Conservation (phyloP, 148 eudicot species). For the Vaccinium darrowii region DNA sequence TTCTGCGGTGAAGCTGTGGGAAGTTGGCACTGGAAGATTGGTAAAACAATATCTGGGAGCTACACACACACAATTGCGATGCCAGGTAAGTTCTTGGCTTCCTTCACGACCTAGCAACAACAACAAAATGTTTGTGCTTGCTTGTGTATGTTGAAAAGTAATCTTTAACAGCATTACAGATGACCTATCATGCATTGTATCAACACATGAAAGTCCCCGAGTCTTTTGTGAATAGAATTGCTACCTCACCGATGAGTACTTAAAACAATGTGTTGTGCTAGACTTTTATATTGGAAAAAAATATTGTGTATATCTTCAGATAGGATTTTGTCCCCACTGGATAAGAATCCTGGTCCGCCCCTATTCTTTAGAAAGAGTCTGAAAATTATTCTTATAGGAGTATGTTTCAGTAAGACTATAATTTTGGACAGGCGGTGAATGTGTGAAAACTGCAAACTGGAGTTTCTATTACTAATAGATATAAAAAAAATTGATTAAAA, state of each 20-base stretch:
- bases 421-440: not conserved
- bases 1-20: constrained; percentile 83
- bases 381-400: not conserved
- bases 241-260: not conserved
- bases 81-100: constrained; percentile 50
- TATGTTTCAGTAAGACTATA: not conserved
- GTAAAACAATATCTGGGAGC: constrained; percentile 89
- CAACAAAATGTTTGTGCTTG: not conserved
- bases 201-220: not conserved
- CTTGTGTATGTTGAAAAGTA: not conserved
- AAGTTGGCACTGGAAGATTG: constrained; percentile 87
- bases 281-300: not conserved
- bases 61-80: constrained; percentile 60
- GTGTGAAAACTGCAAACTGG: not conserved
- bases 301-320: not conserved
- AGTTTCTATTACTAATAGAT: not conserved
- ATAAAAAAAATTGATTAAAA: not conserved
- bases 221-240: not conserved
- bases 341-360: not conserved
- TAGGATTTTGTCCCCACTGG: not conserved
- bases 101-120: not conserved
- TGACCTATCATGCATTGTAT: not conserved
- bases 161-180: not conserved
- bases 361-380: not conserved
- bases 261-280: not conserved